Evolutionary conservation across 2,329 filamentous ascomycete genomes (phyloP).

Genomic region (Clonostachys rhizophaga): DNA sequence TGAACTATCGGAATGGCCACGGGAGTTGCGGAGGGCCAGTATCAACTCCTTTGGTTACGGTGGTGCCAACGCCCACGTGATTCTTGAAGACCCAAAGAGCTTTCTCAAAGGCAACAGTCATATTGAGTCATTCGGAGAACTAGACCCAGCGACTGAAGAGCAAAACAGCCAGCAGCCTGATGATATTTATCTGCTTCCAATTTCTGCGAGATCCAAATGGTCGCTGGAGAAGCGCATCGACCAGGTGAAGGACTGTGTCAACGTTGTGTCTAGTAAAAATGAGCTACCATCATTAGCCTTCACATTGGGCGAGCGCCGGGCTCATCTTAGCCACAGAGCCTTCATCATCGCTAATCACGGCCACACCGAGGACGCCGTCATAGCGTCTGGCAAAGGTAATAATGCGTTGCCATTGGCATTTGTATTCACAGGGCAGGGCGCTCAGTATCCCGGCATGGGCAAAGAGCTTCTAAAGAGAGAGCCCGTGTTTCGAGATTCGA

Average conservation of each 20-base stretch:
- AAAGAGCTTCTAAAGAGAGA: constrained; percentile 10
- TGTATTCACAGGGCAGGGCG: constrained; percentile 40
- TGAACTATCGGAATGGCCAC: not conserved
- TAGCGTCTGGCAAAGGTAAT: no score
- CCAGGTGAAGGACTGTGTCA: not conserved
- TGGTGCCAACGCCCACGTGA: constrained; percentile 36
- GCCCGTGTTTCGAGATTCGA: not conserved
- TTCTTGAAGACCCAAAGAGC: constrained; percentile 19
- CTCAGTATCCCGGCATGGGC: constrained; percentile 20
- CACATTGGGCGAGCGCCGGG: constrained; percentile 8
- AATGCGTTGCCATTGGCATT: constrained; percentile 21
- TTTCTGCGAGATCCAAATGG: not conserved
- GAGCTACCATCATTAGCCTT: constrained; percentile 7
- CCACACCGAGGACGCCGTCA: not conserved
- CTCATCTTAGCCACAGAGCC: constrained; percentile 6
- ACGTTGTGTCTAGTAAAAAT: not conserved
- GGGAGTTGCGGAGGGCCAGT: constrained; percentile 1
- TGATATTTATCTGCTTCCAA: not conserved
- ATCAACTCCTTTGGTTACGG: constrained; percentile 30
- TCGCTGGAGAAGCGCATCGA: not conserved
- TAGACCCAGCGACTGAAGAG: no score
- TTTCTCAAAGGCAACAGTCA: not conserved
- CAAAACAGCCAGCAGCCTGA: not conserved
- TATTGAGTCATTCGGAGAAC: not conserved
- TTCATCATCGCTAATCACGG: constrained; percentile 3